Evolutionary conservation across 768 basidiomycete species (phyloP).

Genomic region (Vishniacozyma victoriae): DNA sequence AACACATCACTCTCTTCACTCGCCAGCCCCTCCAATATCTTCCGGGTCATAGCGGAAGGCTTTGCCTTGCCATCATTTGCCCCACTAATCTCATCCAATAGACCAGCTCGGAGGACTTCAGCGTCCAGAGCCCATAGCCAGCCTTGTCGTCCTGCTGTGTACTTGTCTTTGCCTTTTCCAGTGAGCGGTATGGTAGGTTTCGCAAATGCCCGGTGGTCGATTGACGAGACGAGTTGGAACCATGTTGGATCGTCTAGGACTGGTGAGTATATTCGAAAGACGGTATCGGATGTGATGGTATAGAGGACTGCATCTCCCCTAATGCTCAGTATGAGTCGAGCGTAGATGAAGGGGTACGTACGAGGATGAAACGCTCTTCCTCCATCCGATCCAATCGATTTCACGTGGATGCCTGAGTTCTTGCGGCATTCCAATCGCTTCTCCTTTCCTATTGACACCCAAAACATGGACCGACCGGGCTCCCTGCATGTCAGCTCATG

Average conservation of each 20-base stretch:
- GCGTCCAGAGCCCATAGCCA: slow-evolving; percentile 61
- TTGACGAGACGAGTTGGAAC: slow-evolving; percentile 73
- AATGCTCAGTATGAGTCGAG: neutral
- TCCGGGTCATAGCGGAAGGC: slow-evolving; percentile 14
- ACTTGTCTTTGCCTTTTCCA: slow-evolving; percentile 20
- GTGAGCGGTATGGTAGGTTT: slow-evolving; percentile 47
- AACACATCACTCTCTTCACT: slow-evolving; percentile 39
- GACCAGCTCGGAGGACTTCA: slow-evolving; percentile 52
- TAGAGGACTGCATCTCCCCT: slow-evolving; percentile 53
- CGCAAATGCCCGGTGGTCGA: slow-evolving; percentile 65
- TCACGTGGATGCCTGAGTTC: slow-evolving; percentile 35
- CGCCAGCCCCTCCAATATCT: slow-evolving; percentile 13
- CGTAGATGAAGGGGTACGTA: slow-evolving; percentile 3
- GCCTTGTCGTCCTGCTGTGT: slow-evolving; percentile 1
- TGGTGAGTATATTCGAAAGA: slow-evolving; percentile 76
- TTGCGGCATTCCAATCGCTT: slow-evolving; percentile 22
- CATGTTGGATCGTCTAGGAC: slow-evolving; percentile 78
- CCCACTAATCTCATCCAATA: slow-evolving; percentile 6
- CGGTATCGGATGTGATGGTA: slow-evolving; percentile 75
- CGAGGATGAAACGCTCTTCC: slow-evolving; percentile 19
- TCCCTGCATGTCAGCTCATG: neutral
- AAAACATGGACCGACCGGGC: slow-evolving; percentile 22
- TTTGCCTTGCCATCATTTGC: neutral
- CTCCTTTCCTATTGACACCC: slow-evolving; percentile 17
- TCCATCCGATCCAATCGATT: slow-evolving; percentile 34